Base-by-base conservation (phyloP, 345 rosid genomes). In the Syzygium grande region DNA sequence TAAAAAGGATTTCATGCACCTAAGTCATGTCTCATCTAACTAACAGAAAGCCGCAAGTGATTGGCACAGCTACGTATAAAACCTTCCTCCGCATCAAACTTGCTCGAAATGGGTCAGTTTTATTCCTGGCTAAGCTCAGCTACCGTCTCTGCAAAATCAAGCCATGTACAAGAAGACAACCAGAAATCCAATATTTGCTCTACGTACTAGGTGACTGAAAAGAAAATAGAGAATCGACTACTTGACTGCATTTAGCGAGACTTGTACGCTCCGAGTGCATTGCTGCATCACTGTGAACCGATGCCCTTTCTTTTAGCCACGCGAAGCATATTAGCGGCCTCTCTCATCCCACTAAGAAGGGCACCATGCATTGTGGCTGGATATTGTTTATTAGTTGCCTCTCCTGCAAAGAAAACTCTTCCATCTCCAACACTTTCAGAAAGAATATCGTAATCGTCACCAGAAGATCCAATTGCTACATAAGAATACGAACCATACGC, bases 341-440 rank as follows among this genome's bases (percentile, higher is more conserved):
- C 99, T 88, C 99, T 96, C 99, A 98, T 97, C 78, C 99, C 98
- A 77, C 99, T 98, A 46, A 98, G 91, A 90, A 98, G 95, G 21
- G 99, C 99, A 88, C 99, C 97, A 78, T 98, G 99, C 99, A 98
- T 98, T 80, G 99, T 97, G 25, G 99, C 99, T 19, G 98, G 98
- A 90, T 98, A 95, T 79, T 98, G 98, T 90, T 92, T 96, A 88
- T 96, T 98, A 14, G 99, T 97, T 16, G 99, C 99, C 92, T 98
- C 99, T 53, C 99, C 98, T 1, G 99, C 99, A 85, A 97, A 98
- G 95, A 96, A 98, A 87, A 98, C 96, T 89, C 99, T 93, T 80
- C 98, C 99, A 88, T 96, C 97, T 65, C 98, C 99, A 15, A 98
- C 92, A 91, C 94, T 94, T 94, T 97, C 98, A 3, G 99, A 97